phyloP scores from a whole-genome alignment of 805 yeast species.

The Candida schatavii region DNA sequence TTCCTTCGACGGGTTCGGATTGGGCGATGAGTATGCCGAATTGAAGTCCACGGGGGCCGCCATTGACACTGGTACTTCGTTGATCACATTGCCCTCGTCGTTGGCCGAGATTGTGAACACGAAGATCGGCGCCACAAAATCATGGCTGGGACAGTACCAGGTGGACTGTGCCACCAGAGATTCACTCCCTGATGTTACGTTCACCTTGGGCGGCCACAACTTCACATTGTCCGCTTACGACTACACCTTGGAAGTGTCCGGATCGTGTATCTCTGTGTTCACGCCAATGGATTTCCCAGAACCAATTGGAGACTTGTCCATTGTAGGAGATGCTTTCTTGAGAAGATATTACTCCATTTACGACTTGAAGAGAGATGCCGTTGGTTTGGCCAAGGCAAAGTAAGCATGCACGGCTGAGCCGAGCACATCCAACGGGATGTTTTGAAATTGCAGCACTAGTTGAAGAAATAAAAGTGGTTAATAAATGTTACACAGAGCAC shows the following conservation, averaged over 20 bases:
- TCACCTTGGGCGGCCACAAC: slow-evolving; percentile 85
- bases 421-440: too few relatives aligned
- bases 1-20: slow-evolving; percentile 80
- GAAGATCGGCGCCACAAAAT: slow-evolving; percentile 94
- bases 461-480: too few relatives aligned
- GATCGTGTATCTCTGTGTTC: slow-evolving; percentile 94
- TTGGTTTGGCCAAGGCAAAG: slow-evolving; percentile 83
- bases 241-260: slow-evolving; percentile 91
- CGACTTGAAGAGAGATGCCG: slow-evolving; percentile 86
- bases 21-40: slow-evolving; percentile 89
- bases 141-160: slow-evolving; percentile 96
- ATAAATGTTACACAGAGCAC: too few relatives aligned
- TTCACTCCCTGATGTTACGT: slow-evolving; percentile 84
- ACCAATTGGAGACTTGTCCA: slow-evolving; percentile 95
- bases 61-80: slow-evolving; percentile 97
- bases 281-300: slow-evolving; percentile 97
- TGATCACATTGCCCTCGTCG: slow-evolving; percentile 91
- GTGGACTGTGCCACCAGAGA: slow-evolving; percentile 87
- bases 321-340: slow-evolving; percentile 95
- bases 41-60: slow-evolving; percentile 90
- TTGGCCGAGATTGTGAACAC: slow-evolving; percentile 93
- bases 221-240: slow-evolving; percentile 88
- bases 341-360: slow-evolving; percentile 93
- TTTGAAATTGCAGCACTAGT: too few relatives aligned
- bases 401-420: too few relatives aligned